These are phyloP conservation scores for Aspergillus neotritici DNA, from an alignment of 2,329 filamentous ascomycete species.

Conservation along the genomic window DNA sequence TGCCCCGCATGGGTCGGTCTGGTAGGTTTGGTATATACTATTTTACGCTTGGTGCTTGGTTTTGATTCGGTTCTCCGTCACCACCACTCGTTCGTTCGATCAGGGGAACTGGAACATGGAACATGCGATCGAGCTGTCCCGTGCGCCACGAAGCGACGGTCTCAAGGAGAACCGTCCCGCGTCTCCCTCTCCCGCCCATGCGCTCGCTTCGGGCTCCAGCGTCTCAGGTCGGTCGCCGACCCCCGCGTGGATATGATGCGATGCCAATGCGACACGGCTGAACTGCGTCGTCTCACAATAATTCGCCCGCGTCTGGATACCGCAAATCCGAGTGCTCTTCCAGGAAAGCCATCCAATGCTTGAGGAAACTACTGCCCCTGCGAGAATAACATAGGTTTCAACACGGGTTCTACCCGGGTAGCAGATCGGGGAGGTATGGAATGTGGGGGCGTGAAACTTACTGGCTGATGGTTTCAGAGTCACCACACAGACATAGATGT, in stretches of 20 bases:
- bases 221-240: neutral
- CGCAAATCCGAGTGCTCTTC: slow-evolving; percentile 86
- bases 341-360: slow-evolving; percentile 83
- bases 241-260: too few relatives aligned
- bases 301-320: slow-evolving; percentile 62
- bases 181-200: too few relatives aligned
- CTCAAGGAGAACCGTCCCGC: neutral
- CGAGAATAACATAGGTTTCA: slow-evolving; percentile 7
- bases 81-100: too few relatives aligned
- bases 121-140: neutral
- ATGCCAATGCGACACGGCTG: too few relatives aligned
- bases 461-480: slow-evolving; percentile 87
- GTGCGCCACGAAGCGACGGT: too few relatives aligned
- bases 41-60: too few relatives aligned
- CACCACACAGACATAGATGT: slow-evolving; percentile 84
- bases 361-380: slow-evolving; percentile 80
- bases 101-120: neutral
- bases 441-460: slow-evolving; percentile 48
- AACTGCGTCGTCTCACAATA: slow-evolving; percentile 19
- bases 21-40: too few relatives aligned
- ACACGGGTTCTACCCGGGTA: too few relatives aligned
- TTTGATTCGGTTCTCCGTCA: too few relatives aligned
- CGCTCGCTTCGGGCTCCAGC: too few relatives aligned
- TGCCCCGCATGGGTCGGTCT: too few relatives aligned
- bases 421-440: neutral